These are phyloP conservation scores for Solanum chacoense DNA, from an alignment of 305 asterid genomes.

Conservation along the genomic window DNA sequence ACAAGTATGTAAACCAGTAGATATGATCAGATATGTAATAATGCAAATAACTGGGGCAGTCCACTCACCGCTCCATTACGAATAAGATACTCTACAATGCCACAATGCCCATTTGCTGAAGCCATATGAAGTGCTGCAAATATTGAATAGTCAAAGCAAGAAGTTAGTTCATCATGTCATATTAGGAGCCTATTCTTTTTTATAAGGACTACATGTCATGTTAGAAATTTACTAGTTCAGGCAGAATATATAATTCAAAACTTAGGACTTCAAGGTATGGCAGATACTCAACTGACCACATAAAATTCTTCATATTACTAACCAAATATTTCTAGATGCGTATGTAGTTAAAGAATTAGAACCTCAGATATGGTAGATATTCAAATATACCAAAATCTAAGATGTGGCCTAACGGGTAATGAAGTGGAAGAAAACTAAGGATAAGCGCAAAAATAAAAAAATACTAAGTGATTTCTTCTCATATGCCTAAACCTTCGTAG, in stretches of 20 bases:
- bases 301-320: not conserved
- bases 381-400: not conserved
- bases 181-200: not conserved
- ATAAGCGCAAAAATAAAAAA: not conserved
- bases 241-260: not conserved
- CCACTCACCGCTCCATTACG: conserved; percentile 57
- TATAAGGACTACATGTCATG: not conserved
- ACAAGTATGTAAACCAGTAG: not conserved
- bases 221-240: not conserved
- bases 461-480: not conserved
- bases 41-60: not conserved
- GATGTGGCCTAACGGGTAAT: not conserved
- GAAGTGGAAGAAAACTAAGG: not conserved
- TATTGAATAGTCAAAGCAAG: conserved; percentile 9
- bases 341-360: not conserved
- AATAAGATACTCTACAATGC: conserved; percentile 60
- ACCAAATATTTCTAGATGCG: not conserved
- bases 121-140: conserved; percentile 92
- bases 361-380: not conserved
- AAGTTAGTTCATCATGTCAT: not conserved
- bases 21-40: not conserved
- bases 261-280: not conserved
- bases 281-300: not conserved
- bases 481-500: not conserved
- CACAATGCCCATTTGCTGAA: conserved; percentile 78